A percentile compares a stretch with the other conserved stretches of the same genome.
phyloP scores from a whole-genome alignment of 352 stramenopile genomes.

The Elongisporangium undulatum region DNA sequence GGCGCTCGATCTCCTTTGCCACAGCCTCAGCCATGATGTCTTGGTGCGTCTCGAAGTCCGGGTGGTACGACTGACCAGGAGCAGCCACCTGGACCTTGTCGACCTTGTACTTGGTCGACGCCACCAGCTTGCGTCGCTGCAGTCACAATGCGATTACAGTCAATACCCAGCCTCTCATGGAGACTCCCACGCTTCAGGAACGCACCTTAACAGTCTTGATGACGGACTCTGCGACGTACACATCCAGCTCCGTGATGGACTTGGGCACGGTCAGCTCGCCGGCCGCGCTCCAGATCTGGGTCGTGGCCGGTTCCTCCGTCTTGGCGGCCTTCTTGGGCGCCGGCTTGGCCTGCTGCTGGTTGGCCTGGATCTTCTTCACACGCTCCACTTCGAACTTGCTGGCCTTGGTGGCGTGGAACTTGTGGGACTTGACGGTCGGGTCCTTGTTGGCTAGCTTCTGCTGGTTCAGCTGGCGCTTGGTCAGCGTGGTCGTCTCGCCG shows the following conservation, averaged over 20 bases:
- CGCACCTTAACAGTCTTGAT: constrained; percentile 43
- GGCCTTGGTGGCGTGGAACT: constrained; percentile 55
- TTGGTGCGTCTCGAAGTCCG: constrained; percentile 77
- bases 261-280: constrained; percentile 30
- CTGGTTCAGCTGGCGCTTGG: constrained; percentile 70
- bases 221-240: constrained; percentile 57
- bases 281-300: constrained; percentile 41
- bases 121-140: constrained; percentile 36
- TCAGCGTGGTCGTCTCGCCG: constrained; percentile 37
- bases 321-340: constrained; percentile 10
- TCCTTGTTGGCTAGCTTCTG: constrained; percentile 46
- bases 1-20: constrained; percentile 62
- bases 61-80: constrained; percentile 82
- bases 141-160: neutral
- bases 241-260: constrained; percentile 35
- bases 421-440: constrained; percentile 66
- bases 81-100: constrained; percentile 69
- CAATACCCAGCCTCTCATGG: neutral
- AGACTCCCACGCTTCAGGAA: neutral
- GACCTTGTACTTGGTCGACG: constrained; percentile 64
- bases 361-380: constrained; percentile 52
- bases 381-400: constrained; percentile 51
- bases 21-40: constrained; percentile 73
- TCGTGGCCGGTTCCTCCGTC: constrained; percentile 3
- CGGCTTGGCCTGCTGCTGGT: constrained; percentile 11